Base-by-base conservation (phyloP, 1,284 basidiomycete species). In the Ceratobasidium sp. region DNA sequence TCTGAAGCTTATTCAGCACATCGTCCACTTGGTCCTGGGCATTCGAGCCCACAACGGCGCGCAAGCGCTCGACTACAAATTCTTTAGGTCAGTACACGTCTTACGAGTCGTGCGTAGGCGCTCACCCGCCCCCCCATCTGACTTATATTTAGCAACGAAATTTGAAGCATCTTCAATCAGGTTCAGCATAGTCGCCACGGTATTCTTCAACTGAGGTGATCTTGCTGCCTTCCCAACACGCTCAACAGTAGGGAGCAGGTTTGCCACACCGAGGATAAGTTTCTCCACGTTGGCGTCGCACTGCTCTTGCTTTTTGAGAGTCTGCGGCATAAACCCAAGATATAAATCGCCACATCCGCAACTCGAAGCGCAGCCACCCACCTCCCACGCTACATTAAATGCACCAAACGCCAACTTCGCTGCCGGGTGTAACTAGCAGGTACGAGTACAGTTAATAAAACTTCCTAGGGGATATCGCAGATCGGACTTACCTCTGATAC, bases 141-240 rank as follows among this genome's bases (percentile, higher is more conserved):
- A 24, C 33, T 45, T 14, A 11, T n/a, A n/a, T 14, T 57, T 9
- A 5, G 56, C 15, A 17, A 56, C 36, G 15, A 56, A 69, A 33
- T 45, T 36, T 11, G 53, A 56, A 8, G 29, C 36, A 47, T 69
- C 65, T 29, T 69, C 65, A 45, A 69, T 24, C 4, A 69, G 24
- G n/a, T 56, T 41, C 51, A 56, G 2, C n/a, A 69, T 54, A 1
- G 17, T 36, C 17, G 1, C 41, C 7, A 57, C 27, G 9, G 50
- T 44, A 15, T 56, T 19, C 31, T 24, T n/a, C 1, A 69, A 36
- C 15, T 44, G 17, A 8, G 19, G 22, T 14, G 24, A n/a, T 2
- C 36, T 53, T 3, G 9, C 11, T 6, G 41, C 15, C 27, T 57
- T 69, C 14, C 56, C 44, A 14, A 45, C 65, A 2, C 19, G 14